These are phyloP conservation scores for Vigna radiata DNA, from an alignment of 306 rosid species.

Conservation along the genomic window DNA sequence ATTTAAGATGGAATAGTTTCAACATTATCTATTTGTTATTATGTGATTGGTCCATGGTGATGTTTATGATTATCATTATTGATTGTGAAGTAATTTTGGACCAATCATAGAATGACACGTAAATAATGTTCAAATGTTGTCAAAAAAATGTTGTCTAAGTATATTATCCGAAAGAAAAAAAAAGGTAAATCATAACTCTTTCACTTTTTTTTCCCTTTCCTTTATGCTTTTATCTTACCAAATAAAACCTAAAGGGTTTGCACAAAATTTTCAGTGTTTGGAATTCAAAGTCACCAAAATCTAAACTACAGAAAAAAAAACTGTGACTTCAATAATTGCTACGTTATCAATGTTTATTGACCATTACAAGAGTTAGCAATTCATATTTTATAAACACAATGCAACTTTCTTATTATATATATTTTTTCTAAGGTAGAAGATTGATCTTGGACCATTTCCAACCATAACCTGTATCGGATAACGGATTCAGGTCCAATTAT, in stretches of 20 bases:
- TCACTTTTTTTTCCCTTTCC: not conserved
- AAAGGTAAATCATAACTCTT: not conserved
- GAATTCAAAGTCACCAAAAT: not conserved
- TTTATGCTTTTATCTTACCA: slow-evolving; percentile 11
- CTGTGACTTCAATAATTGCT: not conserved
- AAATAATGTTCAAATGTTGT: too few species aligned
- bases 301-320: not conserved
- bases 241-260: slow-evolving; percentile 14
- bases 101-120: too few species aligned
- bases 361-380: not conserved
- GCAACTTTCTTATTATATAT: not conserved
- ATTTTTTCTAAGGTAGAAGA: not conserved
- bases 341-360: slow-evolving; percentile 23
- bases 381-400: not conserved
- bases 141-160: too few species aligned
- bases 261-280: slow-evolving; percentile 1
- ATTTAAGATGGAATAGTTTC: not conserved
- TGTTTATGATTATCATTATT: too few species aligned
- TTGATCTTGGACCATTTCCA: not conserved
- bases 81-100: too few species aligned
- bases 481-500: not conserved
- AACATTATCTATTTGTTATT: too few species aligned
- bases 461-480: not conserved
- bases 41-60: too few species aligned
- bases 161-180: too few species aligned